Percentiles rank a stretch among this genome's conserved stretches.
These are phyloP conservation scores for Tilletia setariae DNA, from an alignment of 1,284 basidiomycete genomes.

Conservation along the genomic window DNA sequence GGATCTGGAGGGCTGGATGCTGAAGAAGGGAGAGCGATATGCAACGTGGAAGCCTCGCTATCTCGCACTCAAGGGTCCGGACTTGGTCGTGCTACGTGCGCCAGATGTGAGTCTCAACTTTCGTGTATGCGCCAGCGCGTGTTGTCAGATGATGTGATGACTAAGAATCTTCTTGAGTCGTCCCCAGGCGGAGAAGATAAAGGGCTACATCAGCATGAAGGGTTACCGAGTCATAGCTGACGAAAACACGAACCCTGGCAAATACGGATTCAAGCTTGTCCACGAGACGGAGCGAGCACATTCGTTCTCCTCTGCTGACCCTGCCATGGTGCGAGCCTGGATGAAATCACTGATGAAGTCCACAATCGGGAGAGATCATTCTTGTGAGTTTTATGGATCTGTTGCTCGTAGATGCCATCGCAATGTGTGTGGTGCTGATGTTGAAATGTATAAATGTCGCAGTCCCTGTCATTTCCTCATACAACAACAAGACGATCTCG, in stretches of 20 bases:
- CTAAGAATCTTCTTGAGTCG: not conserved
- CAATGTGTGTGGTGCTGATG: no score
- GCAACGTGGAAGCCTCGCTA: slow-evolving; percentile 89
- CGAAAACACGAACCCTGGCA: slow-evolving; percentile 84
- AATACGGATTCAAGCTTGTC: slow-evolving; percentile 91
- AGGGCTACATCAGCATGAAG: slow-evolving; percentile 86
- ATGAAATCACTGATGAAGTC: slow-evolving; percentile 99
- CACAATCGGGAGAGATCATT: slow-evolving; percentile 72
- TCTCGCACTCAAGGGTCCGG: slow-evolving; percentile 86
- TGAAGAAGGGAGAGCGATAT: slow-evolving; percentile 93
- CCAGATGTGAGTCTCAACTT: slow-evolving; percentile 19
- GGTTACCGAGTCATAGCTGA: slow-evolving; percentile 93
- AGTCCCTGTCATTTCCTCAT: slow-evolving; percentile 84
- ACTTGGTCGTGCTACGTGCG: slow-evolving; percentile 40
- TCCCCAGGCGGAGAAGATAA: slow-evolving; percentile 63
- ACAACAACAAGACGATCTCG: slow-evolving; percentile 94
- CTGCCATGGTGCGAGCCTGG: slow-evolving; percentile 81
- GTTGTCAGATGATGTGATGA: not conserved
- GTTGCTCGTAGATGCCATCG: no score
- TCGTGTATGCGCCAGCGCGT: not conserved
- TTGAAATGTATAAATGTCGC: not conserved
- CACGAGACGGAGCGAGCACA: slow-evolving; percentile 85
- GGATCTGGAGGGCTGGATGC: slow-evolving; percentile 70
- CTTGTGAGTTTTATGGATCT: slow-evolving; percentile 20
- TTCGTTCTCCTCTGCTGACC: slow-evolving; percentile 86